Evolutionary conservation across 805 yeast genomes (phyloP), one percentile per base, ranked within the genome.

Genomic region (Debaryomyces castellii): DNA sequence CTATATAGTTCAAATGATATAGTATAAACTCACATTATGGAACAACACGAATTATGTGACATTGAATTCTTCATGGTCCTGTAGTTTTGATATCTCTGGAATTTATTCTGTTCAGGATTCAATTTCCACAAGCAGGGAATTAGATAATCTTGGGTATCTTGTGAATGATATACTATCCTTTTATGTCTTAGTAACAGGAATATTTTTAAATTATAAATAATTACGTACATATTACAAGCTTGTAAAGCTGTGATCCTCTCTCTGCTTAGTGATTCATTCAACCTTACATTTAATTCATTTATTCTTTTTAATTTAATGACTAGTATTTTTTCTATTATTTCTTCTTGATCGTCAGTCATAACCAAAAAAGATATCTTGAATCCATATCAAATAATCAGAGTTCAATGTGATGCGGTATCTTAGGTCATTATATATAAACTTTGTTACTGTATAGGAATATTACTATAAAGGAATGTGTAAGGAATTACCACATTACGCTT

Each of bases 211-310:
- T 6, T n/a, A 18, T 27, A 21, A 34, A 22, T 11, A 17, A 18
- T 32, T 48, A 60, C 63, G 38, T 73, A 63, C 43, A 74, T 63
- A 30, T 76, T 64, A 6, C 83, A 77, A 6, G 86, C 85, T 54
- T 78, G 78, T 4, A 88, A 81, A 7, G 87, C 83, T 25, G 82
- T 80, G 2, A 83, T 80, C 49, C 90, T 67, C 10, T 83, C 83
- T 43, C 78, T 65, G 2, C 73, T 58, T 32, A 86, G 58, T 36
- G 80, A 76, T 23, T 74, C 74, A 51, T 73, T 76, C 30, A 85
- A 61, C 49, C 78, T 78, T 3, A 62, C 57, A 53, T 83, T 84
- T 25, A 83, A 68, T 53, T 82, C 83, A 40, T 72, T 74, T 27
- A 83, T 75, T 53, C 91, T 71, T 55, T 78, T 81, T 38, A 85